A percentile compares a stretch with the other conserved stretches of the same genome.
phyloP scores from a whole-genome alignment of 108 stramenopile genomes.

The Epithemia pelagica region DNA sequence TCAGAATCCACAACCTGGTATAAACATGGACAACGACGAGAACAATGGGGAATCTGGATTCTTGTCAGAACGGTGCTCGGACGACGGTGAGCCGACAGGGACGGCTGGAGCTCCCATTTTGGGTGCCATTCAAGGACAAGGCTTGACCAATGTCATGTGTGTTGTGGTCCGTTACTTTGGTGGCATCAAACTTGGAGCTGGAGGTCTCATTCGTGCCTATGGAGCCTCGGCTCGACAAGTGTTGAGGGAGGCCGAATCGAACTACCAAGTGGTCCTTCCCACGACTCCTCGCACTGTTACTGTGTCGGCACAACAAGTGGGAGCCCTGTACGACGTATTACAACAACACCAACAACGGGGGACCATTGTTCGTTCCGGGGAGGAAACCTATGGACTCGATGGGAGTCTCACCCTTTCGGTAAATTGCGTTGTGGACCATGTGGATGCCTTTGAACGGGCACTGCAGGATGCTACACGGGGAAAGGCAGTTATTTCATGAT shows the following conservation, averaged over 20 bases:
- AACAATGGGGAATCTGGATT: constrained; percentile 7
- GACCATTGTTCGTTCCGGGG: constrained; percentile 32
- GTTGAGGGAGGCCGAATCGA: constrained; percentile 38
- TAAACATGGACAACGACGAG: not conserved
- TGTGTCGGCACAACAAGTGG: constrained; percentile 29
- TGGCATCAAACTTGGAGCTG: constrained; percentile 80
- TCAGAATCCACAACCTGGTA: constrained; percentile 5
- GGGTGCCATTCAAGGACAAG: constrained; percentile 65
- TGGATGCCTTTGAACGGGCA: constrained; percentile 21
- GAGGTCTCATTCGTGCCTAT: constrained; percentile 82
- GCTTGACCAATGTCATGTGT: constrained; percentile 59
- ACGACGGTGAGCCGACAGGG: constrained; percentile 84
- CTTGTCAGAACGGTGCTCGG: constrained; percentile 55
- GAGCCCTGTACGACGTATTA: constrained; percentile 36
- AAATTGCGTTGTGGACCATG: constrained; percentile 41
- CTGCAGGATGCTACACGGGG: constrained; percentile 68
- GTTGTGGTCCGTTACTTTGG: constrained; percentile 79
- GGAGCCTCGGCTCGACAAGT: constrained; percentile 62
- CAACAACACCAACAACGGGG: too few relatives aligned
- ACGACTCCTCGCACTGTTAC: constrained; percentile 20
- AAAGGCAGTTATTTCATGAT: constrained; percentile 8
- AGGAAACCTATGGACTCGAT: constrained; percentile 40
- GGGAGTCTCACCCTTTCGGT: constrained; percentile 50
- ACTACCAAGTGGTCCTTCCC: constrained; percentile 33
- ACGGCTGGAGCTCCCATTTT: constrained; percentile 74